These are phyloP conservation scores for Colletotrichum noveboracense DNA, from an alignment of 2,329 filamentous ascomycete species.

Conservation along the genomic window DNA sequence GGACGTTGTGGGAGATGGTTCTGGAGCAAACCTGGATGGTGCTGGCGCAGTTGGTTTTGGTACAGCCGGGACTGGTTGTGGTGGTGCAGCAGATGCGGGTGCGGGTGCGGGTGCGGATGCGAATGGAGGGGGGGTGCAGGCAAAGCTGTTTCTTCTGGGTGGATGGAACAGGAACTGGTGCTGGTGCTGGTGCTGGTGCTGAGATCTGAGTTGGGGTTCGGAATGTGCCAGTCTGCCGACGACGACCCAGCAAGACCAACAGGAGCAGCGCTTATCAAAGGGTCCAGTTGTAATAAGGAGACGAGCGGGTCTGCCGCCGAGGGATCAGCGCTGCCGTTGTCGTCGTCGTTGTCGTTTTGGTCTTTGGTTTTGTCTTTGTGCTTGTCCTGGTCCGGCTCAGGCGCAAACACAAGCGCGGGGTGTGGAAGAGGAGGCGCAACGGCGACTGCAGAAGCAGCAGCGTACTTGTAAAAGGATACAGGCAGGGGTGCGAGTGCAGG, in stretches of 20 bases:
- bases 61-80: neutral
- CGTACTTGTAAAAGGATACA: neutral
- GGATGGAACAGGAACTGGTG: neutral
- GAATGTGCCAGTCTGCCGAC: neutral
- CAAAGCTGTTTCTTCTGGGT: neutral
- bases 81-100: neutral
- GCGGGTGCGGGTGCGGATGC: conserved; percentile 8
- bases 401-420: neutral
- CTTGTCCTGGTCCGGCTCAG: neutral
- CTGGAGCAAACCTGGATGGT: neutral
- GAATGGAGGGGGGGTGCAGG: conserved; percentile 1
- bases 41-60: neutral
- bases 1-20: neutral
- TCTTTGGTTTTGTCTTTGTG: neutral
- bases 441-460: neutral
- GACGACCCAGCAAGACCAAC: neutral
- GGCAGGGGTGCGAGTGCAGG: neutral
- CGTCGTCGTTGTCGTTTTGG: neutral
- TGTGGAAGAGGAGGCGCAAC: neutral
- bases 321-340: neutral
- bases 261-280: neutral
- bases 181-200: neutral
- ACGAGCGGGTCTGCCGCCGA: neutral
- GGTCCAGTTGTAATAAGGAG: neutral
- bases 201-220: conserved; percentile 1